Percentiles rank a stretch among this genome's conserved stretches.
Evolutionary conservation across 768 basidiomycete genomes (phyloP).

Genomic region (Calocybe cyanea): DNA sequence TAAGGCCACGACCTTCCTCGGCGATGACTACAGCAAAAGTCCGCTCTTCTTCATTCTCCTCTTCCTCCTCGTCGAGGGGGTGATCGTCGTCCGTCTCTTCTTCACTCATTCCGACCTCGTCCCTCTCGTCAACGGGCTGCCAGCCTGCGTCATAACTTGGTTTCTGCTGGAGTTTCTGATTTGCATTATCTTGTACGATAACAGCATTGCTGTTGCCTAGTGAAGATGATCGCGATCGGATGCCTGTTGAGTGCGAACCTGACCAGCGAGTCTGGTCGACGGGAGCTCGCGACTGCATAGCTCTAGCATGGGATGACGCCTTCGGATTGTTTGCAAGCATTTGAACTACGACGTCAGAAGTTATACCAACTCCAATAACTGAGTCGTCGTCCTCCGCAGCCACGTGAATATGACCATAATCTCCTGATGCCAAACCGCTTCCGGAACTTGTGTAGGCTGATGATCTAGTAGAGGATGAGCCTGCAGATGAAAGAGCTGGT

Average conservation of each 20-base stretch:
- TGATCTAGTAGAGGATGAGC: constrained; percentile 73
- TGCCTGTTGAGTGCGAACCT: constrained; percentile 59
- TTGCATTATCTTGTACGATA: constrained; percentile 36
- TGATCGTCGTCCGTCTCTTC: constrained; percentile 39
- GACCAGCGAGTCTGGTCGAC: constrained; percentile 72
- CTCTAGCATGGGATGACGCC: constrained; percentile 39
- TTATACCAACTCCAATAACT: constrained; percentile 52
- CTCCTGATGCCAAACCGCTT: constrained; percentile 55
- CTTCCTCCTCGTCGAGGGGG: constrained; percentile 41
- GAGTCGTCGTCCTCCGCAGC: constrained; percentile 59
- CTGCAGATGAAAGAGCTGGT: constrained; percentile 65
- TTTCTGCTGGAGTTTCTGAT: constrained; percentile 52
- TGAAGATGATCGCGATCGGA: constrained; percentile 71
- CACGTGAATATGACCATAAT: constrained; percentile 65
- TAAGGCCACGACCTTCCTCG: constrained; percentile 81
- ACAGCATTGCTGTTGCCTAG: constrained; percentile 41
- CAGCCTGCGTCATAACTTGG: constrained; percentile 77
- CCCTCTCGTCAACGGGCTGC: constrained; percentile 62
- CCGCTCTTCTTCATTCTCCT: constrained; percentile 60
- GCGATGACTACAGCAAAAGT: constrained; percentile 77
- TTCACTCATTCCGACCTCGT: constrained; percentile 32
- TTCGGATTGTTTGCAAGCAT: constrained; percentile 52
- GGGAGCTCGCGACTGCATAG: constrained; percentile 43
- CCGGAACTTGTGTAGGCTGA: constrained; percentile 76
- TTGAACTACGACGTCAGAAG: constrained; percentile 62